Base-by-base conservation (phyloP, 2,329 filamentous ascomycete species). In the Dryadomyces quercus-mongolicae region DNA sequence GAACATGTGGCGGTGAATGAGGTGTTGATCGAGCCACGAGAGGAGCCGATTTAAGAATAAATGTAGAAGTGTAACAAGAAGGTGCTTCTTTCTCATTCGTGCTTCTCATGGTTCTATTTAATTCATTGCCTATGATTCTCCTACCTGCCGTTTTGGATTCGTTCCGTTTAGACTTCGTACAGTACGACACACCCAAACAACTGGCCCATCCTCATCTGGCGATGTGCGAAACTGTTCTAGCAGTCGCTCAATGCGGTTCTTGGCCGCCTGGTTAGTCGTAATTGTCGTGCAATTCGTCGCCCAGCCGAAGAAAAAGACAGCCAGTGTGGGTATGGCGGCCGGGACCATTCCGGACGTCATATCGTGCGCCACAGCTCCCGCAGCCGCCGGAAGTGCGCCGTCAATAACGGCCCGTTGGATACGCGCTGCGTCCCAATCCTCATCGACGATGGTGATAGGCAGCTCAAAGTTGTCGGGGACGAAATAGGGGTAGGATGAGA, bases 1-100 rank as follows among this genome's bases (percentile, higher is more conserved):
- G 74, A 78, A 53, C 83, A 91, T 68, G 86, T 91, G 46, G 80
- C 85, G 44, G 83, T 92, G 1, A 92, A 92, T 60, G 87, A 92
- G 71, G 76, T 92, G 4, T 66, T 92, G 65, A 86, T 92, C 64
- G 85, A 89, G 71, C 85, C 85, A 15, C 72, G 85, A 48, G 85
- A 88, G 60, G 85, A 88, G 70, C 85, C 85, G 12, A 86, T 87
- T 57, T 88, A 60, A 64, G 36, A 4, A 4, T 5, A 40, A 40
- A 31, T 31, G 36, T 40, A 40, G 8, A 5, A 9, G 36, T 40
- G 25, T 31, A 31, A 31, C 8, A 31, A 31, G 25, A 31, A 4
- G 8, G 25, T 31, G 25, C 25, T 31, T 8, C 25, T 31, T 31
- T 31, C 25, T 31, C 8, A 31, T 31, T 31, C 25, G 25, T 31